phyloP scores from a whole-genome alignment of 2,329 filamentous ascomycete species.

The Teratosphaeria viscida region DNA sequence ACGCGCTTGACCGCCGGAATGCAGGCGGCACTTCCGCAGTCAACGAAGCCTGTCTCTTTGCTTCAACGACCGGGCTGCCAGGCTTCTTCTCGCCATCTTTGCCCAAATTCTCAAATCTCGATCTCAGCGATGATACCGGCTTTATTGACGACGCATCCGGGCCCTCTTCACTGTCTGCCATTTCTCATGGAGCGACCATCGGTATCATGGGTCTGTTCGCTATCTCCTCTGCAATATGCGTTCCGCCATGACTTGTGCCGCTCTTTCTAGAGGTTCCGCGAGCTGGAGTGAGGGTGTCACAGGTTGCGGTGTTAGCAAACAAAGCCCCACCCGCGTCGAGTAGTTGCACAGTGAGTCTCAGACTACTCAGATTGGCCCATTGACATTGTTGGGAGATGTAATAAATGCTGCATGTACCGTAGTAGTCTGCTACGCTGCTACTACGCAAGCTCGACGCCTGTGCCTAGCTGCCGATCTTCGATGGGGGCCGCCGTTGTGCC shows the following conservation, averaged over 20 bases:
- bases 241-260: background rate
- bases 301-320: background rate
- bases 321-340: background rate
- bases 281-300: background rate
- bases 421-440: no score
- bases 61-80: slow-evolving; percentile 5
- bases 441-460: background rate
- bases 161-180: slow-evolving; percentile 35
- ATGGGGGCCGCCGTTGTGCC: background rate
- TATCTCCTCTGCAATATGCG: background rate
- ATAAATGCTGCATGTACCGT: no score
- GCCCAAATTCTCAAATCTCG: slow-evolving; percentile 68
- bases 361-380: no score
- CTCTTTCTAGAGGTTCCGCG: background rate
- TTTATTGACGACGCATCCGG: slow-evolving; percentile 70
- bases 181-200: background rate
- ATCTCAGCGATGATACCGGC: slow-evolving; percentile 70
- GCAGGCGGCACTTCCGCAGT: background rate
- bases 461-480: background rate
- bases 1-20: background rate
- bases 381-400: no score
- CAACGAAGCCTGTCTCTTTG: slow-evolving; percentile 8
- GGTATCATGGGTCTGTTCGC: background rate
- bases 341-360: no score
- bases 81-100: slow-evolving; percentile 15